phyloP scores from a whole-genome alignment of 2,329 filamentous ascomycete genomes.

The Calonectria naviculata region DNA sequence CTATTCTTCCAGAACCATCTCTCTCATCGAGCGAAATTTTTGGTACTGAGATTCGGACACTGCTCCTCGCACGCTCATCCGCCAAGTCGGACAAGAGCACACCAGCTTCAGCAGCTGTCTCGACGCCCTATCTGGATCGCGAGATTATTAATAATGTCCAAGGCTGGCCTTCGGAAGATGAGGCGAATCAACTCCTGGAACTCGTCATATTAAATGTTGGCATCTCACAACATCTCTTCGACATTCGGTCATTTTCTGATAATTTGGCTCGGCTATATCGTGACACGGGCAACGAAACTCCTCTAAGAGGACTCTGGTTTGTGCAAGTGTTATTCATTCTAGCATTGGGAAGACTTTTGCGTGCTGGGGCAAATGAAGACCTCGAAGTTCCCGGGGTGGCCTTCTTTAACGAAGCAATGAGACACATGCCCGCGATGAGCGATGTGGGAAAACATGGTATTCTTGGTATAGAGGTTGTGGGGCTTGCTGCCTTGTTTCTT shows the following conservation, averaged over 20 bases:
- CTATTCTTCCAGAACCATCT: slow-evolving; percentile 13
- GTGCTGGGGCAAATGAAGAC: slow-evolving; percentile 18
- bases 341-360: slow-evolving; percentile 22
- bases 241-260: slow-evolving; percentile 24
- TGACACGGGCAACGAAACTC: slow-evolving; percentile 1
- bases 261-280: slow-evolving; percentile 17
- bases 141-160: slow-evolving; percentile 20
- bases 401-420: slow-evolving; percentile 29
- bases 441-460: slow-evolving; percentile 20
- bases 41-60: slow-evolving; percentile 22
- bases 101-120: slow-evolving; percentile 1
- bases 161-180: slow-evolving; percentile 28
- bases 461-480: slow-evolving; percentile 25
- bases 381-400: slow-evolving; percentile 22
- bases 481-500: slow-evolving; percentile 21
- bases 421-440: slow-evolving; percentile 20
- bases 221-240: slow-evolving; percentile 30
- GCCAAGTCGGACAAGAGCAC: slow-evolving; percentile 13
- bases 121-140: slow-evolving; percentile 11
- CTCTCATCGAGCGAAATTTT: slow-evolving; percentile 30
- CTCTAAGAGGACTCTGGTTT: slow-evolving; percentile 21
- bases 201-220: slow-evolving; percentile 27
- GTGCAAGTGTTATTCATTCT: slow-evolving; percentile 25
- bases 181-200: slow-evolving; percentile 23
- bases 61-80: slow-evolving; percentile 15